phyloP scores from a whole-genome alignment of 208 protist species.

The Trypanosoma conorhini region DNA sequence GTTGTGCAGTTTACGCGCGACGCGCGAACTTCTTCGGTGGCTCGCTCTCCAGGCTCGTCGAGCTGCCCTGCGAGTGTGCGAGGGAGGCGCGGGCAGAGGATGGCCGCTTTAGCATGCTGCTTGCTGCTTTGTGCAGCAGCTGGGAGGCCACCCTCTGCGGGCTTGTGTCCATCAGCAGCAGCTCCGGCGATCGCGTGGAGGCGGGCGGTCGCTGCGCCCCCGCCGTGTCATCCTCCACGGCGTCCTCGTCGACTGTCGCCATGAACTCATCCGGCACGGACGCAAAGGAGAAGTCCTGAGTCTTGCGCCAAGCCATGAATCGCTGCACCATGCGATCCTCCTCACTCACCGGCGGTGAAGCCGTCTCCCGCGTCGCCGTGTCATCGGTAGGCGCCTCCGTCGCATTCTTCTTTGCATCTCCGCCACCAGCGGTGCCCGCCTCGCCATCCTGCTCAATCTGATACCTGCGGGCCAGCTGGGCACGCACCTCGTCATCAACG shows the following conservation, averaged over 20 bases:
- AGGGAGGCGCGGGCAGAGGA: neutral
- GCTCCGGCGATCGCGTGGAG: conserved; percentile 11
- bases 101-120: conserved; percentile 31
- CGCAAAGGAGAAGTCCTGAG: conserved; percentile 31
- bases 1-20: neutral
- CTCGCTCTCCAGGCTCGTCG: neutral
- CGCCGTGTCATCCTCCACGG: neutral
- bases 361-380: neutral
- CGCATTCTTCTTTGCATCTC: conserved; percentile 4
- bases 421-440: conserved; percentile 16
- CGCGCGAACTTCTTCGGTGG: conserved; percentile 12
- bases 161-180: conserved; percentile 14
- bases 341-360: conserved; percentile 10
- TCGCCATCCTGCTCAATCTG: conserved; percentile 32
- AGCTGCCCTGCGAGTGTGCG: neutral
- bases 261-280: conserved; percentile 41
- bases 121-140: conserved; percentile 51
- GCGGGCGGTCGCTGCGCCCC: neutral
- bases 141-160: conserved; percentile 36
- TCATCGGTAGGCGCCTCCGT: conserved; percentile 4
- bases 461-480: conserved; percentile 52
- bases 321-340: conserved; percentile 26
- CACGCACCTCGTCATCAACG: conserved; percentile 59
- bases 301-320: conserved; percentile 22
- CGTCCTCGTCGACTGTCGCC: neutral